Percentiles rank a stretch among this genome's conserved stretches.
These are phyloP conservation scores for Xanthoceras sorbifolium DNA, from an alignment of 345 rosid genomes.

Conservation along the genomic window DNA sequence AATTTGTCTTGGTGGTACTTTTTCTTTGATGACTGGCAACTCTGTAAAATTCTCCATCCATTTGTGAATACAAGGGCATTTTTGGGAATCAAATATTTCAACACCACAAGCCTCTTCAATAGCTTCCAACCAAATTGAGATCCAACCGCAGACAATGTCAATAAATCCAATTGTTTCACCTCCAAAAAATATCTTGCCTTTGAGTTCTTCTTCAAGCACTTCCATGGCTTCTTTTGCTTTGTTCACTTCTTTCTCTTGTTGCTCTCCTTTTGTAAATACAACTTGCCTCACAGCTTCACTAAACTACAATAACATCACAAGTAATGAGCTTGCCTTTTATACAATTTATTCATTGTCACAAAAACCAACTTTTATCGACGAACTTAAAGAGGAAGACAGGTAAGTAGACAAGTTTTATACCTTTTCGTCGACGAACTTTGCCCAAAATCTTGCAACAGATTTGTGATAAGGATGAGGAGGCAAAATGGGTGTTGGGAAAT, in stretches of 20 bases:
- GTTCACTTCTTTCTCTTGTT: slow-evolving; percentile 5
- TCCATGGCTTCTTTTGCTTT: slow-evolving; percentile 23
- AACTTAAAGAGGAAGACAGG: neutral
- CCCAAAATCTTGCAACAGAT: slow-evolving; percentile 25
- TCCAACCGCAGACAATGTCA: slow-evolving; percentile 15
- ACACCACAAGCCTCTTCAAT: slow-evolving; percentile 9
- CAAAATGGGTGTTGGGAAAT: slow-evolving; percentile 10
- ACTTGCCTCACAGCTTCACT: neutral
- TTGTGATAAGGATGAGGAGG: slow-evolving; percentile 20
- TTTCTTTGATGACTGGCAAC: neutral
- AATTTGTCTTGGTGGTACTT: neutral
- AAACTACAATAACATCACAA: neutral
- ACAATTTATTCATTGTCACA: neutral
- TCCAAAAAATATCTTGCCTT: slow-evolving; percentile 18
- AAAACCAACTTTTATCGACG: neutral
- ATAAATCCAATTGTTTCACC: slow-evolving; percentile 18
- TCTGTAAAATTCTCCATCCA: slow-evolving; percentile 15
- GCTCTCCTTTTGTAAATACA: neutral
- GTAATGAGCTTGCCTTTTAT: neutral
- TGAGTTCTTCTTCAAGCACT: slow-evolving; percentile 18
- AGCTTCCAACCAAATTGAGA: slow-evolving; percentile 9
- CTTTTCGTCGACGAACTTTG: slow-evolving; percentile 20
- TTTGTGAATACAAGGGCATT: slow-evolving; percentile 1
- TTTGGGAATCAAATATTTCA: neutral
- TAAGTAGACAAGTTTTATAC: neutral